Conservation (phyloP, 768 basidiomycete species). For the Hysterangium stoloniferum region DNA sequence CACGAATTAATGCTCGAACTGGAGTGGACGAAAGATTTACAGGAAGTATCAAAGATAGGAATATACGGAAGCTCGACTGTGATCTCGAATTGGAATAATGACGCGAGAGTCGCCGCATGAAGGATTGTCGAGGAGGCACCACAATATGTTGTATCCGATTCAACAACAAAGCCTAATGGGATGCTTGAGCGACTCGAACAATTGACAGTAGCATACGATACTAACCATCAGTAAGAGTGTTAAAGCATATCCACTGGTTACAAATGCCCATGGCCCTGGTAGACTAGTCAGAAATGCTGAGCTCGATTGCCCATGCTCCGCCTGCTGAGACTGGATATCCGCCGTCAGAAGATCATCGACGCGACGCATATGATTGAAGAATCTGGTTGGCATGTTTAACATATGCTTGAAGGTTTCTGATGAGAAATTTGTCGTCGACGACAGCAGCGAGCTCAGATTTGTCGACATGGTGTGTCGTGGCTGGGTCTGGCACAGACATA, state of each 20-base stretch:
- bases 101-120: conserved; percentile 18
- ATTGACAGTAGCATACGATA: background rate
- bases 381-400: conserved; percentile 33
- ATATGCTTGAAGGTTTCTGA: conserved; percentile 20
- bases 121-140: conserved; percentile 47
- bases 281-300: conserved; percentile 22
- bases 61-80: conserved; percentile 16
- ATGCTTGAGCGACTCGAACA: background rate
- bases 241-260: conserved; percentile 65
- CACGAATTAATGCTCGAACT: conserved; percentile 51
- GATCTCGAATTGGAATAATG: conserved; percentile 7
- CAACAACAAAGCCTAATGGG: conserved; percentile 52
- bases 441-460: conserved; percentile 7
- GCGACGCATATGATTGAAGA: conserved; percentile 33
- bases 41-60: conserved; percentile 45
- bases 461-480: background rate
- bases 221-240: conserved; percentile 60
- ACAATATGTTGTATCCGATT: conserved; percentile 76
- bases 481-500: background rate
- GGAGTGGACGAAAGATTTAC: conserved; percentile 51
- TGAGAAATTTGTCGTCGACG: conserved; percentile 6
- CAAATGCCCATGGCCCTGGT: conserved; percentile 63
- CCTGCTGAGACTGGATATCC: conserved; percentile 5
- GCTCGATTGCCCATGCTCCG: conserved; percentile 10
- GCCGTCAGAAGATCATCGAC: conserved; percentile 25